Percentiles rank a stretch among this genome's conserved stretches.
phyloP scores from a whole-genome alignment of 805 yeast genomes.

The Scheffersomyces ergatensis region DNA sequence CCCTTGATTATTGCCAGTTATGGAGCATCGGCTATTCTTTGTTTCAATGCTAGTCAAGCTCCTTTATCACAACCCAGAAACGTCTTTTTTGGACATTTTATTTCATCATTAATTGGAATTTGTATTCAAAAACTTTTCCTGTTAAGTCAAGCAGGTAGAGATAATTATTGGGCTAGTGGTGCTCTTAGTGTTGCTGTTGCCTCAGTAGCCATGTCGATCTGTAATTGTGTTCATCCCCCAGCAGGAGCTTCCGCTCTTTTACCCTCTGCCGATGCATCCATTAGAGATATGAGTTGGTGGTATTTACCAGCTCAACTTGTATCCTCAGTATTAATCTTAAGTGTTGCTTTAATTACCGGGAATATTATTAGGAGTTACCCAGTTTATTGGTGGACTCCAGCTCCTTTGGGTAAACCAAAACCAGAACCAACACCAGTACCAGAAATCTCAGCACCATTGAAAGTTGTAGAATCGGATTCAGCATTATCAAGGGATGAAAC shows the following conservation, averaged over 20 bases:
- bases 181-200: constrained; percentile 56
- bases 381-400: constrained; percentile 57
- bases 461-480: neutral
- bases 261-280: constrained; percentile 46
- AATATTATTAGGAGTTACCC: constrained; percentile 57
- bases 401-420: constrained; percentile 11
- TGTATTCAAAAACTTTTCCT: constrained; percentile 53
- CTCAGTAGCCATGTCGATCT: constrained; percentile 50
- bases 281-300: constrained; percentile 62
- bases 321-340: constrained; percentile 44
- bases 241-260: constrained; percentile 68
- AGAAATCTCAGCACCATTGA: neutral
- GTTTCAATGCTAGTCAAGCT: constrained; percentile 52
- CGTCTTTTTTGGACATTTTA: constrained; percentile 53
- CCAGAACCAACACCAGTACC: constrained; percentile 2
- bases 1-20: constrained; percentile 54
- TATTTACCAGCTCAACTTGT: constrained; percentile 55
- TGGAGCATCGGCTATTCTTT: constrained; percentile 62
- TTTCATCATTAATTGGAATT: constrained; percentile 52
- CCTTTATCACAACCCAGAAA: constrained; percentile 69
- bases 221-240: constrained; percentile 67
- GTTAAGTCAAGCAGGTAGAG: constrained; percentile 39
- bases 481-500: constrained; percentile 1
- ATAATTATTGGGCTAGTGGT: constrained; percentile 56
- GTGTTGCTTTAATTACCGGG: constrained; percentile 52